Percentiles rank a stretch among this genome's conserved stretches.
Evolutionary conservation across 768 basidiomycete genomes (phyloP).

Genomic region (Cystofilobasidium capitatum): DNA sequence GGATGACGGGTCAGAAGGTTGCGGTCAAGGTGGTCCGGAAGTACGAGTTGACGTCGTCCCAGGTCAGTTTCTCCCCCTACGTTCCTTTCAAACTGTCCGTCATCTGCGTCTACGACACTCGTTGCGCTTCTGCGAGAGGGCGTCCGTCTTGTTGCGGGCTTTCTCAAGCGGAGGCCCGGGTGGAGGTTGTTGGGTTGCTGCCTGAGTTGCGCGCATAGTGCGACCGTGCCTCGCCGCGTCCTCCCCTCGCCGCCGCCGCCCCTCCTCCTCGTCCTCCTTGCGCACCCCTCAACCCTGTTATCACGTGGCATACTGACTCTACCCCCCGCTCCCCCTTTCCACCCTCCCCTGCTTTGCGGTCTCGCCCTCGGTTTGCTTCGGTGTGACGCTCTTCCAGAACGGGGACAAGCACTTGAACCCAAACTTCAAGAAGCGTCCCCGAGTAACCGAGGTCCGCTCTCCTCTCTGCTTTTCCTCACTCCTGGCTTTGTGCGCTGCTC

Average conservation of each 20-base stretch:
- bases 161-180: too few relatives aligned
- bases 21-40: slow-evolving; percentile 51
- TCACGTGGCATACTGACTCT: slow-evolving; percentile 30
- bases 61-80: slow-evolving; percentile 31
- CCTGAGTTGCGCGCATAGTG: background rate
- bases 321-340: slow-evolving; percentile 32
- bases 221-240: background rate
- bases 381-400: slow-evolving; percentile 49
- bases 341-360: slow-evolving; percentile 31
- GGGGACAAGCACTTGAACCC: slow-evolving; percentile 87
- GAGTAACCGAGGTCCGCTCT: slow-evolving; percentile 71
- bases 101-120: slow-evolving; percentile 33
- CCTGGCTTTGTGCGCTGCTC: background rate
- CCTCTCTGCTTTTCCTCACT: slow-evolving; percentile 28
- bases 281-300: slow-evolving; percentile 21
- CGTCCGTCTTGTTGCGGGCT: background rate
- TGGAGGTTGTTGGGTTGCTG: background rate
- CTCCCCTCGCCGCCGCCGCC: slow-evolving; percentile 14
- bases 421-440: slow-evolving; percentile 93
- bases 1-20: slow-evolving; percentile 61
- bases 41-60: slow-evolving; percentile 36
- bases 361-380: slow-evolving; percentile 1
- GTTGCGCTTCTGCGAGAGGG: slow-evolving; percentile 5
- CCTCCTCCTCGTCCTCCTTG: slow-evolving; percentile 21
- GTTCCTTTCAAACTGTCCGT: slow-evolving; percentile 31